These are phyloP conservation scores for Wilcoxina mikolae DNA, from an alignment of 495 filamentous ascomycete species.

Conservation along the genomic window DNA sequence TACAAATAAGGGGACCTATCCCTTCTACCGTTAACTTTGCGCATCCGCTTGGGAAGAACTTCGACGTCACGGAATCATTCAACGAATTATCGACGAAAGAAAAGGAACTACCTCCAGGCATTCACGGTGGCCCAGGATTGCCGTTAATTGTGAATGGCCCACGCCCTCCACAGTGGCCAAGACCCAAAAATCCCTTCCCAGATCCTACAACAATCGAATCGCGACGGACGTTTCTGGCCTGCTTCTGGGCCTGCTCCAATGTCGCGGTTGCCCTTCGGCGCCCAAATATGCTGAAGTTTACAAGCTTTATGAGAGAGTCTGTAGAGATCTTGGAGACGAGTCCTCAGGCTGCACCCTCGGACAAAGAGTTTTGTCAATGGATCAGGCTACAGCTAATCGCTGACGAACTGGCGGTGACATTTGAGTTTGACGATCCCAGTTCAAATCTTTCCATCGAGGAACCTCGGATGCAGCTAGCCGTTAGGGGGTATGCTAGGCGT, in stretches of 20 bases:
- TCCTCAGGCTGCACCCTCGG: constrained; percentile 54
- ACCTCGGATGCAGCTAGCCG: constrained; percentile 53
- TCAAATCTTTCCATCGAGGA: constrained; percentile 54
- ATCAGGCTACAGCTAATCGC: constrained; percentile 64
- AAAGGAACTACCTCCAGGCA: not conserved
- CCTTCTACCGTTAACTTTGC: no score
- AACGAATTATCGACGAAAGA: constrained; percentile 1
- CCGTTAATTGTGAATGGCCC: not conserved
- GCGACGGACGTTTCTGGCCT: constrained; percentile 62
- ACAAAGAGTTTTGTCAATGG: constrained; percentile 58
- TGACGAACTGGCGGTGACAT: constrained; percentile 62
- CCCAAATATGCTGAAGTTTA: constrained; percentile 70
- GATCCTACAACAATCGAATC: constrained; percentile 57
- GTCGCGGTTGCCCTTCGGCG: constrained; percentile 64
- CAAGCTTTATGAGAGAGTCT: constrained; percentile 72
- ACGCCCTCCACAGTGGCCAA: constrained; percentile 3
- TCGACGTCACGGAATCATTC: constrained; percentile 9
- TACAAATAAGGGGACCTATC: no score
- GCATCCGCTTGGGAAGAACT: not conserved
- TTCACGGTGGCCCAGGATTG: not conserved
- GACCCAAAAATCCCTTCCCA: constrained; percentile 33
- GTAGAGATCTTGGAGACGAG: constrained; percentile 57
- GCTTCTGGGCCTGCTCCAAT: constrained; percentile 63
- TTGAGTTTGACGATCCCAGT: constrained; percentile 59
- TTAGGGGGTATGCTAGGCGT: constrained; percentile 63